Evolutionary conservation across 2,329 filamentous ascomycete species (phyloP).

Genomic region (Monosporascus sp.): DNA sequence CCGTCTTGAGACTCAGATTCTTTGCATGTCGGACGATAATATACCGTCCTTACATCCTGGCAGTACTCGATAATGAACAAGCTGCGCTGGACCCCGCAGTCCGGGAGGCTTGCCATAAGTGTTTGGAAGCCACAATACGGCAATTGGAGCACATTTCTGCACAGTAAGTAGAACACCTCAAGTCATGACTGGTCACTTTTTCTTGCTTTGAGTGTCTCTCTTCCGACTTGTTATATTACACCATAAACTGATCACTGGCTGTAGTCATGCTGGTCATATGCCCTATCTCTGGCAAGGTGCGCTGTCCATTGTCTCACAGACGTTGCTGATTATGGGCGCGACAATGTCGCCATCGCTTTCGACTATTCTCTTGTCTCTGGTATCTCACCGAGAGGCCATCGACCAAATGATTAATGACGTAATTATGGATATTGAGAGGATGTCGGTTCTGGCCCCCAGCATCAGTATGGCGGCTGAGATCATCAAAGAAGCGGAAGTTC

Average conservation of each 20-base stretch:
- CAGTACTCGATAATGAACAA: slow-evolving; percentile 72
- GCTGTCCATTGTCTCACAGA: slow-evolving; percentile 76
- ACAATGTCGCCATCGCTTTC: slow-evolving; percentile 72
- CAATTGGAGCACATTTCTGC: slow-evolving; percentile 75
- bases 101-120: slow-evolving; percentile 73
- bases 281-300: slow-evolving; percentile 84
- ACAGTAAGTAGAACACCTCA: slow-evolving; percentile 50
- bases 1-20: slow-evolving; percentile 72
- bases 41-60: slow-evolving; percentile 76
- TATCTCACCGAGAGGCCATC: slow-evolving; percentile 54
- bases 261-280: slow-evolving; percentile 73
- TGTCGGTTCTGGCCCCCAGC: slow-evolving; percentile 70
- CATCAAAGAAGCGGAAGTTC: slow-evolving; percentile 70
- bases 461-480: slow-evolving; percentile 73
- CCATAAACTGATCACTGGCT: slow-evolving; percentile 32
- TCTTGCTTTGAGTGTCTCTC: slow-evolving; percentile 13
- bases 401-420: slow-evolving; percentile 75
- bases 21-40: slow-evolving; percentile 84
- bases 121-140: slow-evolving; percentile 71
- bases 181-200: slow-evolving; percentile 8
- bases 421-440: slow-evolving; percentile 67
- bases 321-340: slow-evolving; percentile 76
- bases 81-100: slow-evolving; percentile 66
- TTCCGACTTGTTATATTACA: slow-evolving; percentile 13
- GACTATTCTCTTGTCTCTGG: slow-evolving; percentile 53